A percentile compares a stretch with the other conserved stretches of the same genome.
Evolutionary conservation across 169 alveolate genomes (phyloP).

Genomic region (Plasmodium blacklocki): DNA sequence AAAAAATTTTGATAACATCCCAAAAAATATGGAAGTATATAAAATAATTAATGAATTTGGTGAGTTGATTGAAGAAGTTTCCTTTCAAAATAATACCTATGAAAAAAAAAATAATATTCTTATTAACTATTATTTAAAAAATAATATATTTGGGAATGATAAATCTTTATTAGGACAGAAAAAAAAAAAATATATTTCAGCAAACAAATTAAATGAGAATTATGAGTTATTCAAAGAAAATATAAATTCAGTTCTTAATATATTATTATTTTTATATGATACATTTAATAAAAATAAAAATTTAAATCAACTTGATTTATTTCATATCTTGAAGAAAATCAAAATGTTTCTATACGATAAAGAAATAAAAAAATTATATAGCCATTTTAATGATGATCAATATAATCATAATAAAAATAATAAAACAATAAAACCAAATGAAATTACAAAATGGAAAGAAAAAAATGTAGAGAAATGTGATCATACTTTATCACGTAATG

Average conservation of each 20-base stretch:
- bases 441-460: background rate
- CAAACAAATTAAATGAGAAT: constrained; percentile 13
- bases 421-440: background rate
- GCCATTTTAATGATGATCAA: background rate
- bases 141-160: background rate
- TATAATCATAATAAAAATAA: background rate
- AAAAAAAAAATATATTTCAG: background rate
- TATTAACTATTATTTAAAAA: constrained; percentile 4
- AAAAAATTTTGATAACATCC: constrained; percentile 14
- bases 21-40: constrained; percentile 10
- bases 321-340: constrained; percentile 10
- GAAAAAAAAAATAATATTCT: constrained; percentile 8
- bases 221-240: constrained; percentile 16
- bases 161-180: constrained; percentile 12
- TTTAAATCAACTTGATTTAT: background rate
- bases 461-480: background rate
- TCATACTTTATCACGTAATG: too few relatives aligned
- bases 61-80: background rate
- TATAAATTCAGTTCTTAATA: constrained; percentile 9
- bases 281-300: constrained; percentile 3
- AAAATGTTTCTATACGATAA: constrained; percentile 34
- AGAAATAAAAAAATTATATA: constrained; percentile 14
- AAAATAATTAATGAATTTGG: constrained; percentile 23
- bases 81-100: background rate
- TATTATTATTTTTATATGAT: constrained; percentile 12